Percentiles rank a stretch among this genome's conserved stretches.
These are phyloP conservation scores for Suillus spraguei DNA, from an alignment of 768 basidiomycete species.

Conservation along the genomic window DNA sequence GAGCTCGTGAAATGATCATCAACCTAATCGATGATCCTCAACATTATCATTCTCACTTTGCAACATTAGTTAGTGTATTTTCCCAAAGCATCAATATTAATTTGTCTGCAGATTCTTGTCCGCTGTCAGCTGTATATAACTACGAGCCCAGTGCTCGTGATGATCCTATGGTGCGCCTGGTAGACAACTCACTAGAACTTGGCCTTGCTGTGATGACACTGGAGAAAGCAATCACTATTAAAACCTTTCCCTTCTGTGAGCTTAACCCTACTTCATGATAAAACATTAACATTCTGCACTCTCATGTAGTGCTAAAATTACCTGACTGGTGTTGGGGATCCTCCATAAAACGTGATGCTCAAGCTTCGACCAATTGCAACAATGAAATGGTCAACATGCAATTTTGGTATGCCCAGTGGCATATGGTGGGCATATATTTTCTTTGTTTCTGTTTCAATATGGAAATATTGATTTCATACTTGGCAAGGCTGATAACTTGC, in stretches of 20 bases:
- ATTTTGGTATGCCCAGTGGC: constrained; percentile 4
- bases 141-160: constrained; percentile 5
- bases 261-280: no score
- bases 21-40: no score
- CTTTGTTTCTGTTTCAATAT: no score
- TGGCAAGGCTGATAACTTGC: not conserved
- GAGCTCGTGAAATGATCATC: constrained; percentile 27
- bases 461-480: not conserved
- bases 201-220: not conserved
- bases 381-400: constrained; percentile 9
- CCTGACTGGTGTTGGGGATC: no score
- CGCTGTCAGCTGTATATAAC: constrained; percentile 6
- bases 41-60: constrained; percentile 19
- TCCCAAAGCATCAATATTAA: not conserved
- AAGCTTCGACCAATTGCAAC: not conserved
- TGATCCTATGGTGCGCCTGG: constrained; percentile 1
- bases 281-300: no score
- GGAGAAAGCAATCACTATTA: not conserved
- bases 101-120: not conserved
- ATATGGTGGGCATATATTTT: constrained; percentile 4
- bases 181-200: no score
- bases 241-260: not conserved
- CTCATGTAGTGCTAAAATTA: no score
- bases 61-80: not conserved
- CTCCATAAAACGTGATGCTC: constrained; percentile 9